Conservation (phyloP, 768 basidiomycete species). For the Gymnopilus junonius region DNA sequence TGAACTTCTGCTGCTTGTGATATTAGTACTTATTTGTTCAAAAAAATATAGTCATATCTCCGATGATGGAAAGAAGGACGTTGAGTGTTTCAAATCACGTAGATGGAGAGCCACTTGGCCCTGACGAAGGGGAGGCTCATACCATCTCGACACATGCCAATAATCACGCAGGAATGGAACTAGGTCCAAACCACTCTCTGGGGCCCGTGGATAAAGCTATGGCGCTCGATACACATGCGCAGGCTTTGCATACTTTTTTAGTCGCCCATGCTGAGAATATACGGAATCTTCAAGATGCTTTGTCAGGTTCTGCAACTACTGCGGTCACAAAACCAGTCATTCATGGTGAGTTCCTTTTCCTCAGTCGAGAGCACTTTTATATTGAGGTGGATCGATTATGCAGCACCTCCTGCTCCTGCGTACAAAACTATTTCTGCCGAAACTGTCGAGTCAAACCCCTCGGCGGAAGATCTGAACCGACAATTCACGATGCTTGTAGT, state of each 20-base stretch:
- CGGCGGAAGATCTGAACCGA: constrained; percentile 22
- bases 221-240: constrained; percentile 22
- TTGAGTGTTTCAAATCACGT: constrained; percentile 3
- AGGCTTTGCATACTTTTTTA: constrained; percentile 31
- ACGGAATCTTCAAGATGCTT: constrained; percentile 25
- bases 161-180: background rate
- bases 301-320: background rate
- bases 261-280: constrained; percentile 30
- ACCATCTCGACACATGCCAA: constrained; percentile 1
- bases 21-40: background rate
- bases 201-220: constrained; percentile 10
- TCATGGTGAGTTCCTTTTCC: background rate
- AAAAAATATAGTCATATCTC: background rate
- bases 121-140: background rate
- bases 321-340: background rate
- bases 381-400: background rate
- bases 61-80: background rate
- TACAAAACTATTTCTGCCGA: background rate
- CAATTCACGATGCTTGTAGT: constrained; percentile 35
- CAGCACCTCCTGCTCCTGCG: background rate
- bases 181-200: constrained; percentile 1
- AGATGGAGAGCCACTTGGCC: background rate
- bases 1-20: background rate
- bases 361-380: too few species aligned
- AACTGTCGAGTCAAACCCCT: background rate